A percentile compares a stretch with the other conserved stretches of the same genome.
Conservation (phyloP, 2,329 filamentous ascomycete species). For the Venturia carpophila region DNA sequence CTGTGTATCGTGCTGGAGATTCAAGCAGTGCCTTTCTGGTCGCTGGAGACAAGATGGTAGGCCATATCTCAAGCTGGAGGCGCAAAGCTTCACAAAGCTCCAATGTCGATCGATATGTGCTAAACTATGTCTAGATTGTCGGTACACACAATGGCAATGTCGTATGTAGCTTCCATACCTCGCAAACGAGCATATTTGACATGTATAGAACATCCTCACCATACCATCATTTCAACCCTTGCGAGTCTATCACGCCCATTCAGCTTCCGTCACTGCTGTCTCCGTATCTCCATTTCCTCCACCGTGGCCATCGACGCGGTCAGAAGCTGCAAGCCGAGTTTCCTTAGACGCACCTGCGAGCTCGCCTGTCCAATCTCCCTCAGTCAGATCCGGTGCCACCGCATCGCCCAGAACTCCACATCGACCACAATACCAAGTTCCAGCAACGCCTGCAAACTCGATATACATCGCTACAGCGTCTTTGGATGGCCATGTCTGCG, state of each 20-base stretch:
- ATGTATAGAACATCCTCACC: constrained; percentile 67
- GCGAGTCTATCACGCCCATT: constrained; percentile 84
- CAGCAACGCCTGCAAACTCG: constrained; percentile 74
- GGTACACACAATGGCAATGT: constrained; percentile 97
- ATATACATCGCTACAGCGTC: constrained; percentile 92
- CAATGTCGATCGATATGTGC: constrained; percentile 20
- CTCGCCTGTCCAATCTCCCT: constrained; percentile 34
- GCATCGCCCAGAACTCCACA: constrained; percentile 49
- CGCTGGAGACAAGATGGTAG: constrained; percentile 92
- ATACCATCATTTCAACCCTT: constrained; percentile 74
- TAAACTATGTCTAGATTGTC: constrained; percentile 54
- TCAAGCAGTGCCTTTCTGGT: constrained; percentile 86
- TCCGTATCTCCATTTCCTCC: constrained; percentile 83
- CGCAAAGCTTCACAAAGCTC: constrained; percentile 13
- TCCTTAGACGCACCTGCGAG: constrained; percentile 26
- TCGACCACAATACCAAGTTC: constrained; percentile 43
- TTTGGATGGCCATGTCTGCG: constrained; percentile 90
- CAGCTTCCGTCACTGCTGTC: constrained; percentile 79
- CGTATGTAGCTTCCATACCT: constrained; percentile 44
- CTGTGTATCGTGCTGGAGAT: constrained; percentile 90
- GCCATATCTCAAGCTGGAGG: constrained; percentile 22
- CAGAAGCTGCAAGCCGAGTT: constrained; percentile 19
- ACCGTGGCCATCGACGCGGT: constrained; percentile 32
- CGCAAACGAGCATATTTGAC: background rate
- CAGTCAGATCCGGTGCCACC: constrained; percentile 24